Evolutionary conservation across 2,329 filamentous ascomycete species (phyloP).

Genomic region (Botrytis fabae): DNA sequence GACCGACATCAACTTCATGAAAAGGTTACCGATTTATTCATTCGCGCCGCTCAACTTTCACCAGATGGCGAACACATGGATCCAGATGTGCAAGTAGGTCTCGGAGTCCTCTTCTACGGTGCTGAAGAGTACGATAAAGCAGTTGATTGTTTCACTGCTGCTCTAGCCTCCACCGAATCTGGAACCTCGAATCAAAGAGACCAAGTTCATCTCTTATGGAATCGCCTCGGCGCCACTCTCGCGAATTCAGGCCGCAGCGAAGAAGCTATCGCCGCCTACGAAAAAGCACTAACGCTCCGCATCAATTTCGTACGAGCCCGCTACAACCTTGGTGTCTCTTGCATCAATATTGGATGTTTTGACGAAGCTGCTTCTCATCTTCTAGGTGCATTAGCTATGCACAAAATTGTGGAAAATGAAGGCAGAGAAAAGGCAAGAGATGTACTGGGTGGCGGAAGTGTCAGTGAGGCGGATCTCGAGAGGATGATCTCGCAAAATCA

Average conservation of each 20-base stretch:
- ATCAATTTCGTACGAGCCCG: conserved; percentile 96
- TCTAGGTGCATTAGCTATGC: conserved; percentile 89
- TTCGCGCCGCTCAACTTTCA: conserved; percentile 86
- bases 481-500: conserved; percentile 92
- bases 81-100: conserved; percentile 93
- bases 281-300: conserved; percentile 83
- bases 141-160: conserved; percentile 95
- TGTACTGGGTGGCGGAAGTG: conserved; percentile 64
- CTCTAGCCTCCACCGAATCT: conserved; percentile 80
- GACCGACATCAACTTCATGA: conserved; percentile 87
- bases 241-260: conserved; percentile 92
- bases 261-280: conserved; percentile 95
- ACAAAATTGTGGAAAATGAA: conserved; percentile 86
- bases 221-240: conserved; percentile 90
- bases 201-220: conserved; percentile 94
- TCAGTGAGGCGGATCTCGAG: conserved; percentile 74
- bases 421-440: conserved; percentile 81
- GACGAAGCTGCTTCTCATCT: conserved; percentile 91
- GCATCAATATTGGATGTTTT: conserved; percentile 96
- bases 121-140: conserved; percentile 98
- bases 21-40: conserved; percentile 87
- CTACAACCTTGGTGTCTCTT: conserved; percentile 94
- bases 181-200: conserved; percentile 81
- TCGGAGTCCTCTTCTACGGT: conserved; percentile 96
- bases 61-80: conserved; percentile 95